phyloP scores from a whole-genome alignment of 1,284 basidiomycete species.

The Melampsora larici-populina region DNA sequence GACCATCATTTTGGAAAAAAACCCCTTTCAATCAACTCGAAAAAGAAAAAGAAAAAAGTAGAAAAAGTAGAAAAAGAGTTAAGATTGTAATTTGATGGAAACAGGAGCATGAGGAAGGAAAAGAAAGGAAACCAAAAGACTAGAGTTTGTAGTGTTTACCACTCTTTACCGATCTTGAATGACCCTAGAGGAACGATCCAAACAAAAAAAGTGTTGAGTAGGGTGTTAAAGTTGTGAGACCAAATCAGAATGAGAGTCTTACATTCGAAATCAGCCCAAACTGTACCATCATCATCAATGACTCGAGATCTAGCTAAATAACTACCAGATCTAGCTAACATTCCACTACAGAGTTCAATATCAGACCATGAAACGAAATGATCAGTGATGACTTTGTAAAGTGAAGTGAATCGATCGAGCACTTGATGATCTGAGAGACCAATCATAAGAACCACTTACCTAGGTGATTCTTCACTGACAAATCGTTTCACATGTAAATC shows the following conservation, averaged over 20 bases:
- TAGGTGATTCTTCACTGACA: slow-evolving; percentile 54
- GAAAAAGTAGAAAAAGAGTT: neutral
- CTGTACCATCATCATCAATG: slow-evolving; percentile 72
- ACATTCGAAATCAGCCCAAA: slow-evolving; percentile 52
- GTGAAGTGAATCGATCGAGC: neutral
- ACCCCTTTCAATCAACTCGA: too few relatives aligned
- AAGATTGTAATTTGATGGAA: neutral
- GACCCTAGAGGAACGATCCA: slow-evolving; percentile 41
- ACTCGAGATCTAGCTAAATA: slow-evolving; percentile 75
- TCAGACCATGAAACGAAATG: neutral
- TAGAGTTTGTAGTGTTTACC: slow-evolving; percentile 38
- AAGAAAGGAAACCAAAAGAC: neutral
- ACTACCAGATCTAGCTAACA: slow-evolving; percentile 69
- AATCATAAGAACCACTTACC: slow-evolving; percentile 25
- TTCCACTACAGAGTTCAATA: slow-evolving; percentile 56
- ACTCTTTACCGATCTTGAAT: slow-evolving; percentile 48
- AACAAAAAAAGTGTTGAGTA: neutral
- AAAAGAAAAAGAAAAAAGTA: neutral
- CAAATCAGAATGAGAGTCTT: neutral
- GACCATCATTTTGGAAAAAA: neutral
- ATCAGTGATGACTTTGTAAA: neutral
- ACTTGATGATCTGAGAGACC: neutral
- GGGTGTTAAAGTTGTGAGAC: neutral
- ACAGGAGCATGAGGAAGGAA: neutral
- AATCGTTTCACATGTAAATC: slow-evolving; percentile 55